These are phyloP conservation scores for Komagataella pastoris DNA, from an alignment of 805 yeast genomes.

Conservation along the genomic window DNA sequence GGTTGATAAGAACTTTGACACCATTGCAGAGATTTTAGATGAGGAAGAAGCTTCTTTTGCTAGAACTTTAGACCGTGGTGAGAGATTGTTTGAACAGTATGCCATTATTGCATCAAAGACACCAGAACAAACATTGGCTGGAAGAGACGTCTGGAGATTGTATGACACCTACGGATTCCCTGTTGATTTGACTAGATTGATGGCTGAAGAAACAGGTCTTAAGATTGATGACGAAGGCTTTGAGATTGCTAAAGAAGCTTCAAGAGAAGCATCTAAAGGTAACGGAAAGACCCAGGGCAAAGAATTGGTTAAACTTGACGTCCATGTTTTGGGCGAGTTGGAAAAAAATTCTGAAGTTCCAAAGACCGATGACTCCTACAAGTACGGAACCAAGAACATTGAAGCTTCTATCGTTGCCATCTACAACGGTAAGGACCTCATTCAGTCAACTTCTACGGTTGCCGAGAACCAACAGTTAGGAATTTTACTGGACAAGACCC, in stretches of 20 bases:
- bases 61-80: constrained; percentile 95
- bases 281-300: constrained; percentile 51
- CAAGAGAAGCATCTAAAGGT: constrained; percentile 92
- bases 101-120: constrained; percentile 71
- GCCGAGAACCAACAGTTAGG: constrained; percentile 47
- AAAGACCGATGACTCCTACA: constrained; percentile 72
- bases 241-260: constrained; percentile 78
- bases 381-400: constrained; percentile 62
- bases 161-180: constrained; percentile 99
- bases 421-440: constrained; percentile 52
- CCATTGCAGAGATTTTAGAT: constrained; percentile 78
- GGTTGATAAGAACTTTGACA: constrained; percentile 52
- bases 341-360: constrained; percentile 45
- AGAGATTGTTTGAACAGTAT: constrained; percentile 87
- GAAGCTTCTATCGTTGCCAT: constrained; percentile 61
- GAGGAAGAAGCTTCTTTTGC: constrained; percentile 96
- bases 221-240: constrained; percentile 87
- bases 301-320: constrained; percentile 69
- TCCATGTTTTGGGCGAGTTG: constrained; percentile 72
- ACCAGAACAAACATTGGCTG: constrained; percentile 66
- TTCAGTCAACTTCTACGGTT: constrained; percentile 23
- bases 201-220: constrained; percentile 97
- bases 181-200: constrained; percentile 89
- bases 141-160: constrained; percentile 95
- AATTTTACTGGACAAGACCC: constrained; percentile 74